A percentile compares a stretch with the other conserved stretches of the same genome.
phyloP scores from a whole-genome alignment of 2,329 filamentous ascomycete genomes.

The Chrysoporthe puriensis region DNA sequence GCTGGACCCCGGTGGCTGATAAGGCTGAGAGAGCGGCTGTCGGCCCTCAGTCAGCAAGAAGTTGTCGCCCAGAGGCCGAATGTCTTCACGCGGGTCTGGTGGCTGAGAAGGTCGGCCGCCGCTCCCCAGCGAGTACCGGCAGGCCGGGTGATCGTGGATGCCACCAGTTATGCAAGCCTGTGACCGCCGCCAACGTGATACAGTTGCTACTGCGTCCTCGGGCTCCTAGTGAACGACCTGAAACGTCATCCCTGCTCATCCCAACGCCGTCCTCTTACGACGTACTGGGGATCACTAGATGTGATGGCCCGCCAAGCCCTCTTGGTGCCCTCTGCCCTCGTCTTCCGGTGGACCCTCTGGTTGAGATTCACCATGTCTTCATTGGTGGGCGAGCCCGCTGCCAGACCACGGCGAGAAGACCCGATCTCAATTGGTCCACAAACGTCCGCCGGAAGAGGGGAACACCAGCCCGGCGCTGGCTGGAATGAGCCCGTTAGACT shows the following conservation, averaged over 20 bases:
- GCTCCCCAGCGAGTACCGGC: not conserved
- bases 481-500: not conserved
- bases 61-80: not conserved
- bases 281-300: no score
- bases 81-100: not conserved
- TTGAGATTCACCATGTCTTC: not conserved
- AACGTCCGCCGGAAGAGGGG: not conserved
- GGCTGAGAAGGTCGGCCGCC: not conserved
- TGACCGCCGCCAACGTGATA: slow-evolving; percentile 2
- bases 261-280: not conserved
- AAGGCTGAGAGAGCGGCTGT: not conserved
- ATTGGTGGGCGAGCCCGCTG: not conserved
- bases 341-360: not conserved
- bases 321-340: no score
- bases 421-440: not conserved
- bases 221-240: slow-evolving; percentile 22
- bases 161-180: slow-evolving; percentile 15
- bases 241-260: slow-evolving; percentile 24
- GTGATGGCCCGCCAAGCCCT: no score
- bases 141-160: not conserved
- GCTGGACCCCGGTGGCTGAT: slow-evolving; percentile 3
- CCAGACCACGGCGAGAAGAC: not conserved
- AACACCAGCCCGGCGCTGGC: not conserved
- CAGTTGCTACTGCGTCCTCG: slow-evolving; percentile 9
- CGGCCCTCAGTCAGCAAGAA: not conserved